Evolutionary conservation across 768 basidiomycete species (phyloP).

Genomic region (Amanita rubescens): DNA sequence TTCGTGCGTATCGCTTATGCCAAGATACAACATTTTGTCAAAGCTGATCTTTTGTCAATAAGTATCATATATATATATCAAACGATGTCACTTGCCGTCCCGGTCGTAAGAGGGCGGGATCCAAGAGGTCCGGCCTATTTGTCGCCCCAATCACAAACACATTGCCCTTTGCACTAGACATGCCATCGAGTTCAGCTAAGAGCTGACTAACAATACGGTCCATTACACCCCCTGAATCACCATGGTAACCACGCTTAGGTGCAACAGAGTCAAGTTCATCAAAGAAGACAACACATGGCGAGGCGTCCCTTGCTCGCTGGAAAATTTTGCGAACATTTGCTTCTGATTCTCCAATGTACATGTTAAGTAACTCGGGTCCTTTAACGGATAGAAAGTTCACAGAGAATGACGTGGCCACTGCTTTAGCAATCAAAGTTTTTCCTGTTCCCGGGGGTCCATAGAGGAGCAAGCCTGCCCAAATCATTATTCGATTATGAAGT

Average conservation of each 20-base stretch:
- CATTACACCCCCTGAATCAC: conserved; percentile 97
- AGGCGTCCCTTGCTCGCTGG: conserved; percentile 84
- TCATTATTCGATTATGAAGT: background rate
- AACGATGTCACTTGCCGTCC: conserved; percentile 52
- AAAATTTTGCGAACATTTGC: conserved; percentile 94
- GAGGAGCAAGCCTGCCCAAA: conserved; percentile 67
- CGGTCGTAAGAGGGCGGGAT: conserved; percentile 83
- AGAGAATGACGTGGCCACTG: conserved; percentile 91
- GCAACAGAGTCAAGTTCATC: conserved; percentile 95
- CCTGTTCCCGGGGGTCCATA: conserved; percentile 97
- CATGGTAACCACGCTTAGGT: conserved; percentile 90
- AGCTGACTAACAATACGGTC: conserved; percentile 95
- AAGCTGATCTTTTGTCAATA: conserved; percentile 46
- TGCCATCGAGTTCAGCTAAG: conserved; percentile 89
- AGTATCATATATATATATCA: background rate
- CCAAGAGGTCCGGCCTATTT: conserved; percentile 87
- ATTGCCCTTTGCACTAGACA: conserved; percentile 59
- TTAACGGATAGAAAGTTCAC: conserved; percentile 98
- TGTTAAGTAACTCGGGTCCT: conserved; percentile 91
- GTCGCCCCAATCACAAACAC: conserved; percentile 96
- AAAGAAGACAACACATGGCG: conserved; percentile 94
- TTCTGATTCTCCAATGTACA: conserved; percentile 98
- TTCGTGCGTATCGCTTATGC: conserved; percentile 80
- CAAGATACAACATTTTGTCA: conserved; percentile 94
- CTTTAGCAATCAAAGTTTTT: conserved; percentile 92